Conservation (phyloP, 805 yeast species). For the Candida parachauliodes region DNA sequence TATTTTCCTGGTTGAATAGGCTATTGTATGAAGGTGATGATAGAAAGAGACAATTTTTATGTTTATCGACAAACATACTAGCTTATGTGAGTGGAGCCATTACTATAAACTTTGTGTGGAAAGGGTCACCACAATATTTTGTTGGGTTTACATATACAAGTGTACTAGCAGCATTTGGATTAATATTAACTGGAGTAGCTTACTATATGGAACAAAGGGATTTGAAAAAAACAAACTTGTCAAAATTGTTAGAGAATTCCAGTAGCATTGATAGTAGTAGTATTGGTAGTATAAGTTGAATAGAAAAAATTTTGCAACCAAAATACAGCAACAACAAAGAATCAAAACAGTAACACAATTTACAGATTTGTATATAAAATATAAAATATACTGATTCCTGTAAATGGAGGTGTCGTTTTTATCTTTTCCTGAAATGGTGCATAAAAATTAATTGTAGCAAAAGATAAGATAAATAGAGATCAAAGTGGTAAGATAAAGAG, state of each 20-base stretch:
- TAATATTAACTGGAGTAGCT: slow-evolving; percentile 25
- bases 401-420: too few species aligned
- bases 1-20: slow-evolving; percentile 55
- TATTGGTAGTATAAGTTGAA: not conserved
- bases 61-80: slow-evolving; percentile 34
- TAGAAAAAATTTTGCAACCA: slow-evolving; percentile 2
- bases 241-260: not conserved
- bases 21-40: slow-evolving; percentile 40
- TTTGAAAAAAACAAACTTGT: slow-evolving; percentile 11
- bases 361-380: too few species aligned
- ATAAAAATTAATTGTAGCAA: too few species aligned
- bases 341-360: too few species aligned
- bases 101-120: slow-evolving; percentile 40
- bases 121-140: slow-evolving; percentile 28
- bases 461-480: too few species aligned
- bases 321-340: too few species aligned
- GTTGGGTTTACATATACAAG: slow-evolving; percentile 36
- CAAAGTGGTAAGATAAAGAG: too few species aligned
- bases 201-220: slow-evolving; percentile 25
- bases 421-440: too few species aligned
- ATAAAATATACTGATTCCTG: too few species aligned
- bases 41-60: slow-evolving; percentile 34
- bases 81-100: slow-evolving; percentile 39
- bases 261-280: not conserved
- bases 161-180: slow-evolving; percentile 26